A percentile compares a stretch with the other conserved stretches of the same genome.
Evolutionary conservation across 176 grass and related monocot species (phyloP).

Genomic region (Musa acuminata): DNA sequence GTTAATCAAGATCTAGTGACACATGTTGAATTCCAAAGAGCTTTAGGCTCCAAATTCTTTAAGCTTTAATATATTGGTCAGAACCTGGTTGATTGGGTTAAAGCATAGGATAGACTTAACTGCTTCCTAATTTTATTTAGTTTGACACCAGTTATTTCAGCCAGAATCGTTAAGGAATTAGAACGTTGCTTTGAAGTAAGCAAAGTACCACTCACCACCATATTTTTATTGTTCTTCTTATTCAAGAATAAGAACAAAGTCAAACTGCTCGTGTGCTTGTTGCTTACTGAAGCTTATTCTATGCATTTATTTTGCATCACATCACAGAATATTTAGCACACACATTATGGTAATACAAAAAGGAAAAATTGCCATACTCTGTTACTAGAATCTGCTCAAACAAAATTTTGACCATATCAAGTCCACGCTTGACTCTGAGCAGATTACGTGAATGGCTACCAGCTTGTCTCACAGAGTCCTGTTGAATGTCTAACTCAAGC

Average conservation of each 20-base stretch:
- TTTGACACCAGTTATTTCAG: not conserved
- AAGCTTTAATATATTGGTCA: not conserved
- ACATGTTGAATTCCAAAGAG: not conserved
- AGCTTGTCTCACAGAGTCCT: slow-evolving; percentile 31
- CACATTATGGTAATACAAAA: not conserved
- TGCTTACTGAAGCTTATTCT: not conserved
- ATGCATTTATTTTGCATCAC: not conserved
- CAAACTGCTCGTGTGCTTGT: too few relatives aligned
- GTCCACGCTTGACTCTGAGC: slow-evolving; percentile 68
- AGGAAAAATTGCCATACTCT: slow-evolving; percentile 36
- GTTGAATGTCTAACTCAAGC: slow-evolving; percentile 71
- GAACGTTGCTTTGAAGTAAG: not conserved
- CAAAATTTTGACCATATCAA: slow-evolving; percentile 91
- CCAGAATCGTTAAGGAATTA: not conserved
- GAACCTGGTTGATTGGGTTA: not conserved
- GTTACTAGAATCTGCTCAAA: slow-evolving; percentile 68
- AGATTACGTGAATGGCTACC: slow-evolving; percentile 82
- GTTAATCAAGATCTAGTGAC: not conserved
- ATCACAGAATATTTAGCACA: not conserved
- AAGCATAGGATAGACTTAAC: not conserved
- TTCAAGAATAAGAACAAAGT: not conserved
- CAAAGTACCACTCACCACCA: not conserved
- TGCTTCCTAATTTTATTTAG: not conserved
- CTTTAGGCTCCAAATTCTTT: not conserved
- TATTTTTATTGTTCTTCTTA: not conserved